These are phyloP conservation scores for Magnusiomyces tetraspermus DNA, from an alignment of 1,139 yeast genomes.

Conservation along the genomic window DNA sequence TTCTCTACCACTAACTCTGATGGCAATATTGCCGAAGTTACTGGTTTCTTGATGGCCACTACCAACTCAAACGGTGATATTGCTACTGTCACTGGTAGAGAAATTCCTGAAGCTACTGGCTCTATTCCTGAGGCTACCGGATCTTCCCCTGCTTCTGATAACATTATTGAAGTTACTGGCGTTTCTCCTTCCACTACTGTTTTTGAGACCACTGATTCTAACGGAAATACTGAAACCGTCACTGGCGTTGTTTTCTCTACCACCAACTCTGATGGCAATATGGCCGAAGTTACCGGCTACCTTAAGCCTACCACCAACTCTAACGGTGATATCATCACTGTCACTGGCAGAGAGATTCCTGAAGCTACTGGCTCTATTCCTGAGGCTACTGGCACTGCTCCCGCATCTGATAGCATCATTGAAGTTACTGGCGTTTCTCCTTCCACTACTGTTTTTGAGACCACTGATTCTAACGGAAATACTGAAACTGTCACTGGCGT, in stretches of 20 bases:
- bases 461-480: constrained; percentile 2
- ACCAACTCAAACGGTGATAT: background rate
- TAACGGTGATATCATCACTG: constrained; percentile 2
- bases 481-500: constrained; percentile 5
- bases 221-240: background rate
- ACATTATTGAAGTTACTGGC: constrained; percentile 3
- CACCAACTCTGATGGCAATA: background rate
- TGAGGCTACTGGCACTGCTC: background rate
- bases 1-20: background rate
- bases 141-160: background rate
- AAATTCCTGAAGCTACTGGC: constrained; percentile 1
- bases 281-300: background rate
- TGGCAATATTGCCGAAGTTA: background rate
- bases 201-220: constrained; percentile 1
- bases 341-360: constrained; percentile 1
- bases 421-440: constrained; percentile 2
- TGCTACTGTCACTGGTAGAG: background rate
- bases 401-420: background rate
- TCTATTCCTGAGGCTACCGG: background rate
- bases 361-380: constrained; percentile 3
- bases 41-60: background rate
- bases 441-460: constrained; percentile 2
- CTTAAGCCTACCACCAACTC: background rate
- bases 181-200: background rate
- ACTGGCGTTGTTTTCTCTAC: background rate